phyloP scores from a whole-genome alignment of 192 early-diverging fungal species.

The Entrophospora sp. region DNA sequence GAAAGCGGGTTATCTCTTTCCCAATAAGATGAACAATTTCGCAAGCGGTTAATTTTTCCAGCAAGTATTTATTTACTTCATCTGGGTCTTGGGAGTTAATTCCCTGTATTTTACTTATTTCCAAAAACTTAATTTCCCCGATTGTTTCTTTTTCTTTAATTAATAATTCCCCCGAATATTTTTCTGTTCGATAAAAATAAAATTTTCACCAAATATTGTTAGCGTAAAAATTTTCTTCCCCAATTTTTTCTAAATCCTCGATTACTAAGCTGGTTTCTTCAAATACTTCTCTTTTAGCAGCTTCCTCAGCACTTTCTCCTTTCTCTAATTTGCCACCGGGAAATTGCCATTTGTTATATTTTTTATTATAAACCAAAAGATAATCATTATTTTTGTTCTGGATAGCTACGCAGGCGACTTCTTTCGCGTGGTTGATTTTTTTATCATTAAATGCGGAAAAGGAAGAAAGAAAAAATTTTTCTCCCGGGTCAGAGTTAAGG shows the following conservation, averaged over 20 bases:
- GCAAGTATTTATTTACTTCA: neutral
- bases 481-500: neutral
- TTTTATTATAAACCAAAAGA: neutral
- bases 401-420: conserved; percentile 1
- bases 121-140: neutral
- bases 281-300: conserved; percentile 8
- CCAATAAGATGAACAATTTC: neutral
- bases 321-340: neutral
- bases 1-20: conserved; percentile 2
- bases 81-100: neutral
- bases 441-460: neutral
- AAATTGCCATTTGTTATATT: neutral
- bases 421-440: neutral
- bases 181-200: neutral
- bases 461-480: neutral
- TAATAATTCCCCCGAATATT: neutral
- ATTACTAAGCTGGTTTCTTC: conserved; percentile 10
- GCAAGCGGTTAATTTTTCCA: neutral
- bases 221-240: neutral
- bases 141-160: conserved; percentile 1
- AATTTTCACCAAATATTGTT: neutral
- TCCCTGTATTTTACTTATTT: neutral
- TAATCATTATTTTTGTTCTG: neutral
- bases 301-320: neutral
- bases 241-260: conserved; percentile 1